phyloP scores from a whole-genome alignment of 306 rosid species.

The Hippophae rhamnoides region DNA sequence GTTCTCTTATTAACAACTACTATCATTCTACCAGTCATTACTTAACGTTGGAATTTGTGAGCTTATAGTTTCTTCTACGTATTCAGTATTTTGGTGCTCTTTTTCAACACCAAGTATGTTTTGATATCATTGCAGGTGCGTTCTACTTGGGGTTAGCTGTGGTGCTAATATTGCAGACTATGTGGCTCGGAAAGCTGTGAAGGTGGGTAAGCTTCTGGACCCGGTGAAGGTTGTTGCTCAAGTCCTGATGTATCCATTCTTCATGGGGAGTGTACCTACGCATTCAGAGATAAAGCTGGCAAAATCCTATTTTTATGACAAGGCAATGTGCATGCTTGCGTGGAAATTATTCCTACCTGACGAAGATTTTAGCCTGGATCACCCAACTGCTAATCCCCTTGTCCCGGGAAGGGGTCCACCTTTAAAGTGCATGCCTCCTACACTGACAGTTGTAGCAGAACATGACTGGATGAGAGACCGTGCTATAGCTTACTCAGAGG shows the following conservation, averaged over 20 bases:
- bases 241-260: slow-evolving; percentile 72
- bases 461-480: slow-evolving; percentile 5
- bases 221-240: slow-evolving; percentile 91
- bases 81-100: not conserved
- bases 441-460: slow-evolving; percentile 80
- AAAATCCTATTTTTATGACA: slow-evolving; percentile 79
- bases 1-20: too few relatives aligned
- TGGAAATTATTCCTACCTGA: slow-evolving; percentile 81
- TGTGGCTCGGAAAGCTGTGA: slow-evolving; percentile 72
- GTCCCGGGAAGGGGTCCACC: slow-evolving; percentile 48
- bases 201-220: slow-evolving; percentile 61
- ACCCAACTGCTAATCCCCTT: slow-evolving; percentile 81
- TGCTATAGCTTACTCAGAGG: too few relatives aligned
- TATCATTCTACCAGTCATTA: not conserved
- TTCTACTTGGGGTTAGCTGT: slow-evolving; percentile 89
- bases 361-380: slow-evolving; percentile 63
- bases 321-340: slow-evolving; percentile 75
- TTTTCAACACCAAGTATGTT: not conserved
- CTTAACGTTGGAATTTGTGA: not conserved
- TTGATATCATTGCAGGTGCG: slow-evolving; percentile 51
- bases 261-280: slow-evolving; percentile 63
- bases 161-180: slow-evolving; percentile 84
- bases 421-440: slow-evolving; percentile 69
- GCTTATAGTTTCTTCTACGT: not conserved
- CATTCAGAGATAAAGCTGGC: slow-evolving; percentile 79